A percentile compares a stretch with the other conserved stretches of the same genome.
phyloP scores from a whole-genome alignment of 2,329 filamentous ascomycete species.

The Penicillium sumatraense region DNA sequence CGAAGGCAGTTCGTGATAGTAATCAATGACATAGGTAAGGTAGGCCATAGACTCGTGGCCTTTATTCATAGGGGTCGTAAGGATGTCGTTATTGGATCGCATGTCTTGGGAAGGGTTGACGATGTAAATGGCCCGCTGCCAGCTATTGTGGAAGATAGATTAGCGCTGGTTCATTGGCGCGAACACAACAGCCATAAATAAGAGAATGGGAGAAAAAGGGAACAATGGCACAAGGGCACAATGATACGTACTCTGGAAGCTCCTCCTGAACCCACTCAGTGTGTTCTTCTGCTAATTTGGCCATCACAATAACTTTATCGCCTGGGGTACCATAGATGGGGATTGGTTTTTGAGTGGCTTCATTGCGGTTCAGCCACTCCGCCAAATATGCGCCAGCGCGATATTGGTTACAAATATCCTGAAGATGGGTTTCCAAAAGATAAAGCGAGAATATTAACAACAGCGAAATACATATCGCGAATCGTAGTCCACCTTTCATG shows the following conservation, averaged over 20 bases:
- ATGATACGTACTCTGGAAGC: constrained; percentile 49
- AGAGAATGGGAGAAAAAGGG: no score
- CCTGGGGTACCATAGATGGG: constrained; percentile 16
- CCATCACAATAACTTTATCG: constrained; percentile 52
- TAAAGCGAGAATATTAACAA: constrained; percentile 34
- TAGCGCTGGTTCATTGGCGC: constrained; percentile 1
- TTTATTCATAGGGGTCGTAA: constrained; percentile 47
- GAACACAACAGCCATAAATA: no score
- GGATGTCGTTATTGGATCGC: constrained; percentile 22
- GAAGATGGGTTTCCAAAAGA: constrained; percentile 36
- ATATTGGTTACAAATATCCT: constrained; percentile 42
- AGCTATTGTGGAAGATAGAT: constrained; percentile 33
- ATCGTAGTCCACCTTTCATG: constrained; percentile 38
- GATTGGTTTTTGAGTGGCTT: constrained; percentile 6
- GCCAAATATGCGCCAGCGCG: constrained; percentile 40
- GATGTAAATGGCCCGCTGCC: constrained; percentile 52
- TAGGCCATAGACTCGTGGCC: constrained; percentile 54
- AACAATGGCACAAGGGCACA: no score
- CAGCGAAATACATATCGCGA: constrained; percentile 29
- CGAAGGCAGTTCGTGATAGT: constrained; percentile 55
- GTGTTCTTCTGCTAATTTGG: constrained; percentile 48
- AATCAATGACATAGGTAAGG: constrained; percentile 52
- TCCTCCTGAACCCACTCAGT: constrained; percentile 51
- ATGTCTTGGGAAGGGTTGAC: constrained; percentile 42
- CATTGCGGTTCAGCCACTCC: constrained; percentile 33